Evolutionary conservation across 129 eudicot genomes (phyloP), one percentile per base, ranked within the genome.

Genomic region (Helianthus annuus): DNA sequence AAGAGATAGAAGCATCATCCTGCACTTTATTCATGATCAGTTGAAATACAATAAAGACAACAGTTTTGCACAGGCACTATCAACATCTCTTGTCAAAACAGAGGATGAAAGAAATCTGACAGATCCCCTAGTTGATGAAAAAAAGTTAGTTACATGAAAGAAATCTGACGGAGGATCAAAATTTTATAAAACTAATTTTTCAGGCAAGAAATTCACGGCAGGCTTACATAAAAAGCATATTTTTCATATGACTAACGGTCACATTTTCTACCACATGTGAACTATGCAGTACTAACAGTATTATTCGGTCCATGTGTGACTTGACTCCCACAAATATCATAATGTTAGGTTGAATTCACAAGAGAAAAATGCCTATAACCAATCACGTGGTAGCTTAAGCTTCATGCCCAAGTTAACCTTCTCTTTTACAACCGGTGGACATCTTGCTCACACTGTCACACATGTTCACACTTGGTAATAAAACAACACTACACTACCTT

Each of bases 1-100:
- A 94, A 16, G 99, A 86, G 32, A 83, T 66, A 29, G 99, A 94
- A 39, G 89, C 87, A 81, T 94, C 99, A 83, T 94, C 99, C 99
- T 94, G 89, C 87, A 85, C 68, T 77, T 81, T 54, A 83, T 38
- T 46, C 64, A 73, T 66, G 36, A 69, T 85, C 69, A 71, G 34
- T 67, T 55, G 17, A 64, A 34, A 62, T 34, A 9, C 6, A 72
- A 12, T 19, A 63, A 19, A 10, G 8, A 60, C 29, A 54, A 44
- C 48, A 74, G 39, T 24, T 71, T 64, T 24, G 44, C 32, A 60
- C 66, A 61, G 32, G 56, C 64, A 56, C 11, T 24, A 55, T 66
- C 73, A 63, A 64, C 48, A 55, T 54, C 55, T 14, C n/a, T 10
- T 22, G 8, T 60, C 39, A 61, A 71, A 72, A 71, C 10, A 57